Percentiles rank a stretch among this genome's conserved stretches.
Evolutionary conservation across 2,329 filamentous ascomycete species (phyloP).

Genomic region (Cladosporium sp.): DNA sequence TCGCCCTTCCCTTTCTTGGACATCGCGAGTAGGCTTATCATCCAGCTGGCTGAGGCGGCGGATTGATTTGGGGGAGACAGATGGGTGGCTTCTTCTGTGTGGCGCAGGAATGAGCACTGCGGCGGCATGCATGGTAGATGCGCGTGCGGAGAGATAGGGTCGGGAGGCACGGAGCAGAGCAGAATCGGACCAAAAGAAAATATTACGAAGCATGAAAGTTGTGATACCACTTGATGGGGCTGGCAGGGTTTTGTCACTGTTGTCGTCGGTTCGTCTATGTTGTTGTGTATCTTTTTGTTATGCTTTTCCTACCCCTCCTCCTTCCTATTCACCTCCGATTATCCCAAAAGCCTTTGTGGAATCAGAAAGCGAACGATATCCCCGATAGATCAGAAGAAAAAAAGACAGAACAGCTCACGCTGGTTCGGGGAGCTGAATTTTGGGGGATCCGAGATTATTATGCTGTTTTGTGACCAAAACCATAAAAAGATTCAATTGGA

Average conservation of each 20-base stretch:
- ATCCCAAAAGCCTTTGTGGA: no score
- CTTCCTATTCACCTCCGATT: not conserved
- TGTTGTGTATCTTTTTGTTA: no score
- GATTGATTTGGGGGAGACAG: conserved; percentile 41
- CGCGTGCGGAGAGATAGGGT: no score
- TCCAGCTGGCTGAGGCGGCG: conserved; percentile 77
- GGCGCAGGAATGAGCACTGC: not conserved
- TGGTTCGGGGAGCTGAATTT: conserved; percentile 1
- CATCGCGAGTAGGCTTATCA: conserved; percentile 85
- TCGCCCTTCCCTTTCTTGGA: conserved; percentile 95
- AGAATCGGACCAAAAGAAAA: not conserved
- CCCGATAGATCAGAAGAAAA: no score
- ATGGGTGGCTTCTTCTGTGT: not conserved
- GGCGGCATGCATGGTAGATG: not conserved
- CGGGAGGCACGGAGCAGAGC: not conserved
- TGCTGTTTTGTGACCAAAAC: no score
- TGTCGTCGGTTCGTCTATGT: no score
- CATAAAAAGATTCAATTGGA: not conserved
- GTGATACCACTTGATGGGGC: conserved; percentile 5
- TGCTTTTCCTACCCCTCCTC: no score
- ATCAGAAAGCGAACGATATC: no score
- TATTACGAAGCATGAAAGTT: conserved; percentile 11
- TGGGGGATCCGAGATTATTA: no score
- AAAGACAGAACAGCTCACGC: not conserved
- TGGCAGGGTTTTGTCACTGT: not conserved